These are phyloP conservation scores for Mortierella sp. DNA, from an alignment of 371 early-diverging fungal species.

Conservation along the genomic window DNA sequence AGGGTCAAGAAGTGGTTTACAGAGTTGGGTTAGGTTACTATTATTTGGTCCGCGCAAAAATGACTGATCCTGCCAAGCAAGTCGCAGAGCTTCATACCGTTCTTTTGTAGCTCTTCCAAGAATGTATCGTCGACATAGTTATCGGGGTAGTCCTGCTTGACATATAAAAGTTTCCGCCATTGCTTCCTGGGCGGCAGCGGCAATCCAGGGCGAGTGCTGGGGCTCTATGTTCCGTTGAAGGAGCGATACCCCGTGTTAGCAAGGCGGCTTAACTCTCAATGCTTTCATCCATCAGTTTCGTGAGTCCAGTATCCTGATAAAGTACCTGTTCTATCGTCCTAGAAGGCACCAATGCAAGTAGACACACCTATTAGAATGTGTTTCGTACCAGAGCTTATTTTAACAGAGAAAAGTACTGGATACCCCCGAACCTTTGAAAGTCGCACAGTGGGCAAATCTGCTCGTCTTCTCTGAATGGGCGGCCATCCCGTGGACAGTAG, in stretches of 20 bases:
- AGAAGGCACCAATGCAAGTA: background rate
- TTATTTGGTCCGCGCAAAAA: background rate
- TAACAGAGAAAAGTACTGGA: no score
- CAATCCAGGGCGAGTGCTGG: constrained; percentile 22
- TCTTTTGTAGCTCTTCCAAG: constrained; percentile 89
- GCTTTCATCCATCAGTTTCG: background rate
- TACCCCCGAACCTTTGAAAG: constrained; percentile 42
- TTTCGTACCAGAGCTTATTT: background rate
- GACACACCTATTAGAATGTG: background rate
- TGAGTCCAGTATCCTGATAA: background rate
- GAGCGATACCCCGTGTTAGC: background rate
- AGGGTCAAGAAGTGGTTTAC: background rate
- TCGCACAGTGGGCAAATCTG: constrained; percentile 52
- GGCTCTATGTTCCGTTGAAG: constrained; percentile 14
- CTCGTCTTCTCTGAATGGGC: constrained; percentile 51
- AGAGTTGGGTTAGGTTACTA: background rate
- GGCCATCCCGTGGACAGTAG: constrained; percentile 58
- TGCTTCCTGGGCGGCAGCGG: constrained; percentile 58
- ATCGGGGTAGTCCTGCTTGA: constrained; percentile 93
- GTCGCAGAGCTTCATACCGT: constrained; percentile 68
- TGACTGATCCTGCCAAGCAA: background rate
- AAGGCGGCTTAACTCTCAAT: background rate
- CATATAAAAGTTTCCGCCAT: constrained; percentile 92
- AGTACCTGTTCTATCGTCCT: constrained; percentile 20
- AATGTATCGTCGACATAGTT: constrained; percentile 94